These are phyloP conservation scores for Sclerotinia borealis DNA, from an alignment of 2,329 filamentous ascomycete genomes.

Conservation along the genomic window DNA sequence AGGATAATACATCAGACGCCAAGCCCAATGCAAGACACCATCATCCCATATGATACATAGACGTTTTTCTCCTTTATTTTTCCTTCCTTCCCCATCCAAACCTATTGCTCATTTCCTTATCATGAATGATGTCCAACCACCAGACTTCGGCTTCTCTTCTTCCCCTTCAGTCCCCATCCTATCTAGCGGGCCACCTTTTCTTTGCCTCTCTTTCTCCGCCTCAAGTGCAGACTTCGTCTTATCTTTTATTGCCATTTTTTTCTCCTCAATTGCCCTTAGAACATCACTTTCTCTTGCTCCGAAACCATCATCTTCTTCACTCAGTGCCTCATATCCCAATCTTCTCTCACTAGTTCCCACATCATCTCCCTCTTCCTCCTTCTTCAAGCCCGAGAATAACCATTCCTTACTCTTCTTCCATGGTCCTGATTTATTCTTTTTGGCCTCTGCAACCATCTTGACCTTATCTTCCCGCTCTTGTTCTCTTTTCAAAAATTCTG, in stretches of 20 bases:
- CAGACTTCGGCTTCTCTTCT: conserved; percentile 18
- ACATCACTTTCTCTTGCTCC: conserved; percentile 26
- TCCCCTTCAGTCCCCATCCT: conserved; percentile 24
- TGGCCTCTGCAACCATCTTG: conserved; percentile 20
- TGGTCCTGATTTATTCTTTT: conserved; percentile 27
- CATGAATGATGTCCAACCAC: conserved; percentile 28
- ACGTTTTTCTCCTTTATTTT: conserved; percentile 11
- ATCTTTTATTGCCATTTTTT: conserved; percentile 22
- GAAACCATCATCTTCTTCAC: conserved; percentile 22
- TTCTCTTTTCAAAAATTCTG: conserved; percentile 49
- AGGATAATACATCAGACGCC: conserved; percentile 17
- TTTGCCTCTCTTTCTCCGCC: conserved; percentile 29
- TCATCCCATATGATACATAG: conserved; percentile 26
- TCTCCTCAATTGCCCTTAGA: conserved; percentile 28
- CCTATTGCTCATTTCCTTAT: conserved; percentile 17
- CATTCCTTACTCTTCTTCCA: conserved; percentile 27
- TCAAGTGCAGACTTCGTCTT: conserved; percentile 29
- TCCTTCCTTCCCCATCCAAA: conserved; percentile 4
- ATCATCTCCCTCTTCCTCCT: conserved; percentile 28
- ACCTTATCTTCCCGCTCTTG: conserved; percentile 40
- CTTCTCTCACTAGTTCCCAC: conserved; percentile 23
- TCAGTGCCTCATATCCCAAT: conserved; percentile 23
- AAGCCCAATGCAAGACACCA: conserved; percentile 18
- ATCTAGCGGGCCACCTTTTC: conserved; percentile 27
- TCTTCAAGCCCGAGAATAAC: conserved; percentile 33